phyloP scores from a whole-genome alignment of 208 protist species.

The Trichomonas tenax region DNA sequence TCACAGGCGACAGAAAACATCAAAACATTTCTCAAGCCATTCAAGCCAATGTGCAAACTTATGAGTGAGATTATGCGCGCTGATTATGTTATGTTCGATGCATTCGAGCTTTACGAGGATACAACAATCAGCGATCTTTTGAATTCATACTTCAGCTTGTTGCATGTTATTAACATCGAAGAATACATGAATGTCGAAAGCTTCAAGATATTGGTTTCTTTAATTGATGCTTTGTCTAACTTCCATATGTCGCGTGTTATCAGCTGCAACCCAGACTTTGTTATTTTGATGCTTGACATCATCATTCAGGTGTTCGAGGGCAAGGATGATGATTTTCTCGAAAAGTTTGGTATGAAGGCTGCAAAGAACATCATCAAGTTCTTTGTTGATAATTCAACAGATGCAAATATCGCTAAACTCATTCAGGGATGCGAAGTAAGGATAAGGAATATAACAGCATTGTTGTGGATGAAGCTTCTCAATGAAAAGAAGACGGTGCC shows the following conservation, averaged over 20 bases:
- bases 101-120: neutral
- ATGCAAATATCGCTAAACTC: neutral
- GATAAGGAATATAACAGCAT: neutral
- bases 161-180: neutral
- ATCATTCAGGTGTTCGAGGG: neutral
- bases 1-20: neutral
- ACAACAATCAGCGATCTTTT: neutral
- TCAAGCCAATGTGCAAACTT: neutral
- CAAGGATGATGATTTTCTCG: neutral
- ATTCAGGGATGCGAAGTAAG: neutral
- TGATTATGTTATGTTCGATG: neutral
- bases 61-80: neutral
- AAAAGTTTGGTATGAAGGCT: neutral
- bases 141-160: neutral
- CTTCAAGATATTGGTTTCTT: neutral
- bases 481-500: neutral
- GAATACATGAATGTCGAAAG: neutral
- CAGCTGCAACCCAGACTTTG: neutral
- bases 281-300: neutral
- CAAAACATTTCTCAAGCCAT: neutral
- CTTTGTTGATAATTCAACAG: neutral
- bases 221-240: neutral
- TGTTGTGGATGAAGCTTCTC: neutral
- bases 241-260: neutral
- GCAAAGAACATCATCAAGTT: neutral